These are phyloP conservation scores for Usnea hakonensis DNA, from an alignment of 495 filamentous ascomycete genomes.

Conservation along the genomic window DNA sequence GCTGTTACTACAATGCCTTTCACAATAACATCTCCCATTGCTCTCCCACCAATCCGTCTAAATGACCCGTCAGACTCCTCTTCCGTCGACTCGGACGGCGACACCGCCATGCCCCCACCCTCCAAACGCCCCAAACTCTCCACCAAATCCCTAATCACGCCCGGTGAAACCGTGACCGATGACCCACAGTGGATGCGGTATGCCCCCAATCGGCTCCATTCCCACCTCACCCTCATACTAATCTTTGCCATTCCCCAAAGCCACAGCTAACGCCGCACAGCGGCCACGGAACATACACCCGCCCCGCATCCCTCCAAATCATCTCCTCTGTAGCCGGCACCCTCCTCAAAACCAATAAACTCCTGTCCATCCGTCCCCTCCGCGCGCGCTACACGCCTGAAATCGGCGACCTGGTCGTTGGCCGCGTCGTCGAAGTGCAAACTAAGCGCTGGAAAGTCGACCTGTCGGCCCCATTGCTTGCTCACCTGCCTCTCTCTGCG, in stretches of 20 bases:
- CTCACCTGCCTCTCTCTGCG: slow-evolving; percentile 69
- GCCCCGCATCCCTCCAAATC: slow-evolving; percentile 54
- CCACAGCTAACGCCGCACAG: slow-evolving; percentile 30
- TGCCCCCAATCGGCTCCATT: slow-evolving; percentile 21
- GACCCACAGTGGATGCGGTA: slow-evolving; percentile 97
- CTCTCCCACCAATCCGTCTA: slow-evolving; percentile 23
- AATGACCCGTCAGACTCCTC: slow-evolving; percentile 38
- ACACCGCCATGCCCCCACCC: slow-evolving; percentile 46
- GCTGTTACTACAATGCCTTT: slow-evolving; percentile 58
- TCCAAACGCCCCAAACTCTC: slow-evolving; percentile 37
- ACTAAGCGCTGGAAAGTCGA: slow-evolving; percentile 89
- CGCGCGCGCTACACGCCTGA: slow-evolving; percentile 92
- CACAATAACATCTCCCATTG: slow-evolving; percentile 62
- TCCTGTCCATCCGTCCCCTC: slow-evolving; percentile 80
- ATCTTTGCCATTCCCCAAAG: slow-evolving; percentile 2
- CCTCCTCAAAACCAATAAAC: slow-evolving; percentile 86
- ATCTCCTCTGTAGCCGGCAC: slow-evolving; percentile 81
- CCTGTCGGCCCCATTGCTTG: slow-evolving; percentile 73
- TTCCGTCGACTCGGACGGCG: slow-evolving; percentile 52
- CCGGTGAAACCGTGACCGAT: slow-evolving; percentile 78
- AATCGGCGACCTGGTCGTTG: slow-evolving; percentile 91
- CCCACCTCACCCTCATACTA: slow-evolving; percentile 5
- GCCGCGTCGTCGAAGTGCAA: slow-evolving; percentile 87
- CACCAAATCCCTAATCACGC: slow-evolving; percentile 61
- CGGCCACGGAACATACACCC: slow-evolving; percentile 75